Evolutionary conservation across 1,284 basidiomycete species (phyloP).

Genomic region (Cronartium ribicola): DNA sequence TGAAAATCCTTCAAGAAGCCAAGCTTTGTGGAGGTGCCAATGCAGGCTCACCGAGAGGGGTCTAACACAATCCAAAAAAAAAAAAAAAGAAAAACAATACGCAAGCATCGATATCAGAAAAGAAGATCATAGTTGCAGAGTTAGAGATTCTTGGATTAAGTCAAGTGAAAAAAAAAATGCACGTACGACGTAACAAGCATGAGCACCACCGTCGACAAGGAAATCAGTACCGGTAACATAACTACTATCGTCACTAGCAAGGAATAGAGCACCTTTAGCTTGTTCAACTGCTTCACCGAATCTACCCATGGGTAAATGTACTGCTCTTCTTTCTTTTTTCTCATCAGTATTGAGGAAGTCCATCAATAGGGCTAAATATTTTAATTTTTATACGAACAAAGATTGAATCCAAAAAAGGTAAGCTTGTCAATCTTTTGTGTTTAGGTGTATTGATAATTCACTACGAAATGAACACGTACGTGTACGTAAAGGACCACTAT

Average conservation of each 20-base stretch:
- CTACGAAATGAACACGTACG: constrained; percentile 58
- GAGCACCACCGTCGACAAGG: constrained; percentile 84
- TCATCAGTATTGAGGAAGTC: constrained; percentile 96
- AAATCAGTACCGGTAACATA: constrained; percentile 77
- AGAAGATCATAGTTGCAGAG: too few relatives aligned
- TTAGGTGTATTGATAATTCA: neutral
- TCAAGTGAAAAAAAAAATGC: neutral
- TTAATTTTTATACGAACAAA: constrained; percentile 8
- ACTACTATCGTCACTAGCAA: constrained; percentile 78
- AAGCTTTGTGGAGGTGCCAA: constrained; percentile 30
- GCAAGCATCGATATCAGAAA: neutral
- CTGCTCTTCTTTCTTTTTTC: constrained; percentile 81
- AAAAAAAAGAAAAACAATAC: neutral
- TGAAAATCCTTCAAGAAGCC: constrained; percentile 2
- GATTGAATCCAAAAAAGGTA: constrained; percentile 5
- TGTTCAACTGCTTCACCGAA: constrained; percentile 95
- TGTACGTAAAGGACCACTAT: constrained; percentile 82
- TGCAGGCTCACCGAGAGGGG: constrained; percentile 28
- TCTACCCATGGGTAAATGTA: constrained; percentile 91
- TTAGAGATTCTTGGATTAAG: too few relatives aligned
- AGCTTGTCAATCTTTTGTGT: neutral
- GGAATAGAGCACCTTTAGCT: constrained; percentile 82
- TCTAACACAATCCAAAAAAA: neutral
- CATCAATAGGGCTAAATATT: constrained; percentile 75
- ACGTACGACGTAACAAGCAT: constrained; percentile 72